Evolutionary conservation across 768 basidiomycete genomes (phyloP), one percentile per base, ranked within the genome.

Genomic region (Amanita rubescens): DNA sequence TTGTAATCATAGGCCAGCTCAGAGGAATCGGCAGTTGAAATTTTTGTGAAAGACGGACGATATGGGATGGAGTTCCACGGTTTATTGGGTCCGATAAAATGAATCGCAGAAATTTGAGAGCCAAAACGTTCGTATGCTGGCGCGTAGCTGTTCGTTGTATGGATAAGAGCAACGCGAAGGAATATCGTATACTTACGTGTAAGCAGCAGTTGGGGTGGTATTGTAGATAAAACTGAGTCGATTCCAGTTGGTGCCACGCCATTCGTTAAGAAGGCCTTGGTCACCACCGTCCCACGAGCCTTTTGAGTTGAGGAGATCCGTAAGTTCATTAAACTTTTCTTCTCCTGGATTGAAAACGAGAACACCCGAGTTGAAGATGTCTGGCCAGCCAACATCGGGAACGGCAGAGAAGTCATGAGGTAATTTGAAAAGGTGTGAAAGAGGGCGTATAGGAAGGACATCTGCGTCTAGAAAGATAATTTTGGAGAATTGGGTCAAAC

Each of bases 211-310:
- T 15, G 96, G 96, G 2, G 96, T 98, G 14, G 94, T 96, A 69
- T 99, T 99, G 73, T 96, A 99, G 38, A 85, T 91, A 71, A 98
- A 99, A 66, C 93, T 93, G 60, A 99, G 83, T 60, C 93, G 79
- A 62, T 96, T 82, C 96, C 96, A 99, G 63, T 90, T 68, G 17
- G 67, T 67, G 30, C 85, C 84, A 59, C 88, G 76, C 94, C 94
- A 97, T 73, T 98, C 94, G 62, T 98, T 98, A 59, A 98, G 77
- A 57, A 97, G 72, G 14, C 96, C 96, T 67, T 99, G 96, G 71
- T 99, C 96, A n/a, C 93, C 96, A 8, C 96, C 96, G 63, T 97
- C 95, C 87, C 94, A 97, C 42, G 84, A 87, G 14, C 94, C 95
- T 61, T 85, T 87, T 15, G 81, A 70, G 57, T 82, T 80, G 56